Base-by-base conservation (phyloP, 2,329 filamentous ascomycete genomes). In the Cladosporium halotolerans region DNA sequence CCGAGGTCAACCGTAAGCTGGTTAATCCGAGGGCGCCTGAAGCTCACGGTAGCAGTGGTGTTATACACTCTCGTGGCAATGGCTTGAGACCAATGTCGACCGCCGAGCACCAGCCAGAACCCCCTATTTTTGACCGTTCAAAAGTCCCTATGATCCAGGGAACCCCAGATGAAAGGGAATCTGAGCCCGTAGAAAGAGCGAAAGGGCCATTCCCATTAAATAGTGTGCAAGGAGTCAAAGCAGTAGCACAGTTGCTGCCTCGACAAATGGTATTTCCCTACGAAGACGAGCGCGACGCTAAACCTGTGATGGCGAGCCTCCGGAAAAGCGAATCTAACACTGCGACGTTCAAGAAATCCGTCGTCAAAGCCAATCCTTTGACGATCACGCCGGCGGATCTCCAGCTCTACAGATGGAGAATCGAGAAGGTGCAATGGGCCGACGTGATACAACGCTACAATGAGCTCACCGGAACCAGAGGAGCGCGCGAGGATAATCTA, bases 391-490 rank as follows among this genome's bases (percentile, higher is more conserved):
- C 48, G 2, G 36, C 9, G 9, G 48, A 51, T 11, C 32, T 51
- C 10, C 16, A 51, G 4, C 31, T 51, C 8, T 51, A 51, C 40
- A 32, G 44, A 32, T 51, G 48, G 48, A 40, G 48, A 10, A 13
- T 38, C 13, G 19, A 44, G 13, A 44, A 44, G 10, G 9, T 43
- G 6, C 10, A 11, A 3, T 51, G 48, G 48, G 31, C 28, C 11
- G 40, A 43, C 14, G 40, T 44, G 9, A n/a, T 16, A 13, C 28
- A 38, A 11, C 31, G 19, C 9, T 38, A 38, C 9, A 23, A n/a
- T 7, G 16, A 51, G 1, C 41, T 44, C 2, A 18, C 47, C 1
- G 39, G 31, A 8, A 19, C 23, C 11, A 18, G 10, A 2, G 13
- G 18, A 3, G 31, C 19, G 3, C 16, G 16, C 1, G 48, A 51